Evolutionary conservation across 176 grass and related monocot genomes (phyloP), one percentile per base, ranked within the genome.

Genomic region (Pontederia crassipes): DNA sequence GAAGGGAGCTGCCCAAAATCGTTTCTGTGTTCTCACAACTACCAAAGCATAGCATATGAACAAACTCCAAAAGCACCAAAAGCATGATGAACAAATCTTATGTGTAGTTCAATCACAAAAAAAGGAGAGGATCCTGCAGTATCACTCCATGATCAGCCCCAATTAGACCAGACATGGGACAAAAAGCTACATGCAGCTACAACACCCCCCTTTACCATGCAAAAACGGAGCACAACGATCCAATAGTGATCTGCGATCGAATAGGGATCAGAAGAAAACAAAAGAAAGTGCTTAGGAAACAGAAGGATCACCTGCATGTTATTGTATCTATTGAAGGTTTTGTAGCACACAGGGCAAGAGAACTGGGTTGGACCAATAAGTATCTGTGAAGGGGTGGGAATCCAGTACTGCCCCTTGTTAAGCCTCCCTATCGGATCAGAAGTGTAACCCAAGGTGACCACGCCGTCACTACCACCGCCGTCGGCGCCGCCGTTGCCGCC

Each of bases 361-460:
- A 98, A 98, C 81, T 98, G 94, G 20, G 94, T 98, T 1, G 94
- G 94, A 4, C 94, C 94, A 61, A 98, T 92, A 51, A 98, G 81
- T 74, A 98, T 98, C 81, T 98, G 94, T 24, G 94, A 85, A 58
- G 94, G 94, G 24, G 94, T 98, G 13, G 94, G 94, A 69, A 98
- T 98, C 93, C 94, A 98, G 64, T 98, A 92, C 76, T 98, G 94
- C 11, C 94, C 94, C 61, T 92, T 98, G 88, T 92, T 98, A 14
- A 98, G 81, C 82, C 67, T 92, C 28, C 94, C 94, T 52, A 98
- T 83, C 49, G 86, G 81, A 53, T 78, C 87, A 10, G 91, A 71
- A 46, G 68, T 59, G 78, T 84, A 91, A 13, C 87, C 84, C 75
- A 97, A 53, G 26, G 81, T 81, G 50, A 78, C 82, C 55, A 72